Conservation (phyloP, 1,284 basidiomycete species). For the Moesziomyces parantarcticus region DNA sequence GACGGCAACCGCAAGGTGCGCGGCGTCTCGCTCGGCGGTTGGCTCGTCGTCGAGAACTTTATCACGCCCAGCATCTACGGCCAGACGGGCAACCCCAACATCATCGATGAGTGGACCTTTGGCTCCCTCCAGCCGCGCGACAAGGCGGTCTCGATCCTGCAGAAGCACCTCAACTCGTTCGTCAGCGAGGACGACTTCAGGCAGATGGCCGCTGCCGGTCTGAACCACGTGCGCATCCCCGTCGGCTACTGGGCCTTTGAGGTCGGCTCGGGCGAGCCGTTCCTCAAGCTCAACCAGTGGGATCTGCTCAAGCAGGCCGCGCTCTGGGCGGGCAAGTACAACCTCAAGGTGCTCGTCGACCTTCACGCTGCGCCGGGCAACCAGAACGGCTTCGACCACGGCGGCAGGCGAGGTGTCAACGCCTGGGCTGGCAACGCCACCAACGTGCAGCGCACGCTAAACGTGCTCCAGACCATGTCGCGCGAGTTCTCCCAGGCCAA, state of each 20-base stretch:
- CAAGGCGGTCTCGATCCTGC: constrained; percentile 47
- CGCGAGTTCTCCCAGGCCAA: constrained; percentile 47
- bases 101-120: constrained; percentile 87
- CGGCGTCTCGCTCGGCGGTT: constrained; percentile 64
- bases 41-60: constrained; percentile 62
- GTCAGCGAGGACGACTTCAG: constrained; percentile 81
- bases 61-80: constrained; percentile 71
- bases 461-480: constrained; percentile 74
- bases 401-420: constrained; percentile 77
- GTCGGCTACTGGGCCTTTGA: constrained; percentile 94
- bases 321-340: constrained; percentile 79
- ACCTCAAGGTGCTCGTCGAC: constrained; percentile 84
- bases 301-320: constrained; percentile 74
- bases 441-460: constrained; percentile 78
- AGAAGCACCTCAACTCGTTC: constrained; percentile 80
- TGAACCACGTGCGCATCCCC: constrained; percentile 82
- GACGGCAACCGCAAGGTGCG: constrained; percentile 42
- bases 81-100: constrained; percentile 52
- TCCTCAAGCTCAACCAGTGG: constrained; percentile 81
- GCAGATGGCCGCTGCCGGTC: constrained; percentile 70
- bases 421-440: constrained; percentile 77
- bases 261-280: constrained; percentile 81
- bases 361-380: constrained; percentile 71
- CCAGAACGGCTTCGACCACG: constrained; percentile 70
- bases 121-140: constrained; percentile 73